Evolutionary conservation across 73 alveolate species (phyloP), one percentile per base, ranked within the genome.

Genomic region (Tetrahymena elliotti): DNA sequence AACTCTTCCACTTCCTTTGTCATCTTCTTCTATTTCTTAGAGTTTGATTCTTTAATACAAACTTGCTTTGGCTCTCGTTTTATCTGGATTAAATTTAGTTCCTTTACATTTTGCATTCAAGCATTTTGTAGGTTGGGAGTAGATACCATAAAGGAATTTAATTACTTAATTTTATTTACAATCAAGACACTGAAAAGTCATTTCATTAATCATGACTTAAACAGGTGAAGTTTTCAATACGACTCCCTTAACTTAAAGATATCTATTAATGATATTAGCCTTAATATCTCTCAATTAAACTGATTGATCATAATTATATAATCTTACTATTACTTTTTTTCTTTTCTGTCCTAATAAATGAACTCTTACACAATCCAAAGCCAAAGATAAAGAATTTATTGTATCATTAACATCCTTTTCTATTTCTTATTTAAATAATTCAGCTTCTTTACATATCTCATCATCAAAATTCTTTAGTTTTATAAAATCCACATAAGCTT

Each of bases 1-100:
- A 93, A 97, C 83, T 84, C 96, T 97, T 18, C 98, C 98, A 24
- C 98, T 97, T 92, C 96, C 96, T 10, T 96, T 95, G 84, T 96
- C 97, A 47, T 94, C 95, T 24, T 95, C 52, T 38, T 93, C 82
- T 39, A 33, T 52, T 39, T 94, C 96, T 52, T 84, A 84, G 13
- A 94, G n/a, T 83, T 94, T 94, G n/a, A 94, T 84, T 94, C 83
- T 94, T 93, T 94, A 88, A 27, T 88, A 94, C 35, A 94, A 53
- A 20, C 68, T 93, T 38, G 82, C 95, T 38, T 94, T 94, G 41
- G 95, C 93, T 84, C 95, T 38, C 37, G 93, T 88, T 92, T 92
- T 84, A 52, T 94, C 93, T 39, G 93, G 83, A 68, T 68, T 68
- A 68, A 68, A 68, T 68, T 68, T 68, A 68, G 88, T 27, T 27